Evolutionary conservation across 805 yeast species (phyloP), one percentile per base, ranked within the genome.

Genomic region (Monosporozyma servazzii): DNA sequence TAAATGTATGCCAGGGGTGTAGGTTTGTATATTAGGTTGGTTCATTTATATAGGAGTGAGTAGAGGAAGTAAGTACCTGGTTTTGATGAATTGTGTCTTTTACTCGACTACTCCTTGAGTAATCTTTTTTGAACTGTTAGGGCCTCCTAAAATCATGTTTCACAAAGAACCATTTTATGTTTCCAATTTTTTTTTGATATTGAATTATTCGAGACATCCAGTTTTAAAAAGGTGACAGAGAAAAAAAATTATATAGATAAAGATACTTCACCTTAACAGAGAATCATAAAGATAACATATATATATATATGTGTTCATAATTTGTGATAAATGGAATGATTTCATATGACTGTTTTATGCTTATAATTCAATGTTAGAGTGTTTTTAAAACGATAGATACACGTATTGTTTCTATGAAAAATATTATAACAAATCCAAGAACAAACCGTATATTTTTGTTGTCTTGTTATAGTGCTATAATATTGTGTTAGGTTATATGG

Each of bases 1-100:
- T 56, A 90, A 74, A 54, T 71, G 71, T 3, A 93, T 86, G 5
- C 96, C 96, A 8, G 93, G 86, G 10, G 75, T 68, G 61, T 84
- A 87, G 7, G 87, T 80, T 54, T 74, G 74, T 8, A 80, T 75
- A 5, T 85, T 82, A 20, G 86, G 80, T 39, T 75, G 71, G 55
- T 69, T 69, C 65, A 68, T 68, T 2, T 15, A 11, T n/a, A 43
- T 17, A 13, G 6, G 17, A 11, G 5, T 41, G 13, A 23, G 15
- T 23, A 41, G 20, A 5, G 13, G 2, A 3, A 41, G 1, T 11
- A 8, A 13, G 18, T 25, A 41, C 13, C 30, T 41, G 30, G 29
- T 7, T 17, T 18, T 9, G 29, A 41, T 21, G 18, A 41, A 41
- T 41, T 21, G 45, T 2, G 31, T 41, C 29, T 41, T 41, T 10